Evolutionary conservation across 1,284 basidiomycete genomes (phyloP).

Genomic region (Marasmius fiardii): DNA sequence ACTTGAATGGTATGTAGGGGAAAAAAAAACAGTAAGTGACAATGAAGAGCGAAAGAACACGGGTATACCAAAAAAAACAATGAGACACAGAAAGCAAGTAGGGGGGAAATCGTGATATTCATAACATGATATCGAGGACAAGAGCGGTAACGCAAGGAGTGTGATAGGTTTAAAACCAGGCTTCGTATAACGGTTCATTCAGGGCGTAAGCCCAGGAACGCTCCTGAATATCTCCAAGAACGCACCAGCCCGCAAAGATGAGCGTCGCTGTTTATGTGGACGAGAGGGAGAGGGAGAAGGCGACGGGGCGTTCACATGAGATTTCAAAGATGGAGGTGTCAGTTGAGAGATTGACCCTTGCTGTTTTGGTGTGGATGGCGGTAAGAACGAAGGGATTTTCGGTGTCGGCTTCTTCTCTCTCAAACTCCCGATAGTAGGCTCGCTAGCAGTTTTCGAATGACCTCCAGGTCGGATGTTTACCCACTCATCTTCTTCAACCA

Average conservation of each 20-base stretch:
- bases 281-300: neutral
- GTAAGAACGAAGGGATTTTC: neutral
- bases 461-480: neutral
- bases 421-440: neutral
- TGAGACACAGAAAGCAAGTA: too few relatives aligned
- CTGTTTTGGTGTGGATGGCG: neutral
- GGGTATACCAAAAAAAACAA: too few relatives aligned
- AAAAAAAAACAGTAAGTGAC: too few relatives aligned
- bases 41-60: too few relatives aligned
- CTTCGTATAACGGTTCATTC: too few relatives aligned
- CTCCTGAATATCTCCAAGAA: neutral
- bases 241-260: neutral
- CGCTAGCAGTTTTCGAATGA: neutral
- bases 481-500: neutral
- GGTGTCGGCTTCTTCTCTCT: neutral
- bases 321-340: neutral
- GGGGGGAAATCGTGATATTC: too few relatives aligned
- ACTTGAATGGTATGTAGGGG: too few relatives aligned
- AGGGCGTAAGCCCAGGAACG: neutral
- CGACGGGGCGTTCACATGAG: neutral
- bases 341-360: neutral
- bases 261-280: neutral
- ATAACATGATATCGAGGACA: too few relatives aligned
- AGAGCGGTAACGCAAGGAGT: too few relatives aligned
- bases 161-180: too few relatives aligned